phyloP scores from a whole-genome alignment of 306 rosid genomes.

The Lathyrus oleraceus region DNA sequence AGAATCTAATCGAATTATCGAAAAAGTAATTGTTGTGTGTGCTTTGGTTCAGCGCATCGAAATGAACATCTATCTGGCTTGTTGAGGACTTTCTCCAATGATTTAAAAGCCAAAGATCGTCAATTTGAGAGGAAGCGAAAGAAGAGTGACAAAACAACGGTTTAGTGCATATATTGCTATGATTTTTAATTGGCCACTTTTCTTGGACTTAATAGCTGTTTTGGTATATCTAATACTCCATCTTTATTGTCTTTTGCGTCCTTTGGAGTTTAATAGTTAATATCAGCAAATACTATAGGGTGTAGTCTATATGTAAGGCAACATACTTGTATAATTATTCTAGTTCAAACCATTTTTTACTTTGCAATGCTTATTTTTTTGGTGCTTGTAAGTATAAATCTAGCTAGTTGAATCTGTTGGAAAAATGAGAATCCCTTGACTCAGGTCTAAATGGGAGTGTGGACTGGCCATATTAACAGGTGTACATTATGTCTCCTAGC shows the following conservation, averaged over 20 bases:
- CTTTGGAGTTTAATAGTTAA: too few species aligned
- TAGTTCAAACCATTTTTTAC: not conserved
- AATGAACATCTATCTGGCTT: constrained; percentile 69
- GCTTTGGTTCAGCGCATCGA: constrained; percentile 68
- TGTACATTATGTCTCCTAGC: not conserved
- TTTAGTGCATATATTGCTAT: constrained; percentile 19
- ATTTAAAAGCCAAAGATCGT: constrained; percentile 75
- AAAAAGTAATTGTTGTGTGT: not conserved
- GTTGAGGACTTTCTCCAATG: constrained; percentile 64
- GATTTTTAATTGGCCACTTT: not conserved
- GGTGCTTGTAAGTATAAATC: not conserved
- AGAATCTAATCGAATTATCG: not conserved
- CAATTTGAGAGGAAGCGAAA: constrained; percentile 79
- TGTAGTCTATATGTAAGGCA: not conserved
- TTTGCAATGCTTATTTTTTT: not conserved
- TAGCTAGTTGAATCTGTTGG: not conserved
- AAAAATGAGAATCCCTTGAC: not conserved
- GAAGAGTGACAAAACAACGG: constrained; percentile 54
- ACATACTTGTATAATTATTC: not conserved
- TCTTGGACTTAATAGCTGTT: constrained; percentile 1
- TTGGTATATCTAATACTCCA: not conserved
- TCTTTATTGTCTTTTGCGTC: not conserved
- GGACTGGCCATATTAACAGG: not conserved
- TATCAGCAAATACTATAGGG: too few species aligned
- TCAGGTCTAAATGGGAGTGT: not conserved